Evolutionary conservation across 1,284 basidiomycete genomes (phyloP), one percentile per base, ranked within the genome.

Genomic region (Rhodotorula glutinis): DNA sequence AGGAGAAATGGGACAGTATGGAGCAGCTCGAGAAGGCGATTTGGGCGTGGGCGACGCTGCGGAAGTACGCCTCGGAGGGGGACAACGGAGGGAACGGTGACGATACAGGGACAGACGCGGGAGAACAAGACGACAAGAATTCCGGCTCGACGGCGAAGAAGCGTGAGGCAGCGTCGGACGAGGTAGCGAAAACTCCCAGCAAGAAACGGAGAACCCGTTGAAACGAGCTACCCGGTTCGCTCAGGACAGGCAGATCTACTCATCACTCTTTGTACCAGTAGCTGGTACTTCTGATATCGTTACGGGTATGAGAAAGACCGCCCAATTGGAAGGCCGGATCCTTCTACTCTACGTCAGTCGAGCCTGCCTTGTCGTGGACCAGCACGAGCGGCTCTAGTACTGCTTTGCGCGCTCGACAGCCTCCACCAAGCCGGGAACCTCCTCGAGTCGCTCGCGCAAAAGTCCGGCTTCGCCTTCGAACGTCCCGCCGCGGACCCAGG

Each of bases 401-500:
- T 17, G 49, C 49, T 27, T 27, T 16, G 25, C 57, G n/a, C 62
- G 19, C 33, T 63, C 62, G 7, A 69, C 54, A 2, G 65, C 70
- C 27, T 47, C 57, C 25, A 17, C 10, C 57, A 72, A 41, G 8
- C 70, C 70, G 27, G 62, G 47, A 0, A 72, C 67, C 8, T 58
- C 57, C 17, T 53, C 62, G 27, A 68, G 11, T 41, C 19, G 14
- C 25, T 66, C 66, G 33, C 61, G 33, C 53, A 62, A 9, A 29
- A 70, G 33, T 1, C 68, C 71, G 21, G 41, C 38, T 52, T 68
- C 69, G 19, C 49, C 66, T 33, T 56, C 60, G 17, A 61, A 27
- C 25, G 33, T 49, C 3, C 65, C 93, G 64, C 86, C 85, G 55
- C 83, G 85, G 66, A 82, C 80, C 76, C 91, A 92, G 77, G 94